phyloP scores from a whole-genome alignment of 1,284 basidiomycete species.

The Sanghuangporus weigelae region DNA sequence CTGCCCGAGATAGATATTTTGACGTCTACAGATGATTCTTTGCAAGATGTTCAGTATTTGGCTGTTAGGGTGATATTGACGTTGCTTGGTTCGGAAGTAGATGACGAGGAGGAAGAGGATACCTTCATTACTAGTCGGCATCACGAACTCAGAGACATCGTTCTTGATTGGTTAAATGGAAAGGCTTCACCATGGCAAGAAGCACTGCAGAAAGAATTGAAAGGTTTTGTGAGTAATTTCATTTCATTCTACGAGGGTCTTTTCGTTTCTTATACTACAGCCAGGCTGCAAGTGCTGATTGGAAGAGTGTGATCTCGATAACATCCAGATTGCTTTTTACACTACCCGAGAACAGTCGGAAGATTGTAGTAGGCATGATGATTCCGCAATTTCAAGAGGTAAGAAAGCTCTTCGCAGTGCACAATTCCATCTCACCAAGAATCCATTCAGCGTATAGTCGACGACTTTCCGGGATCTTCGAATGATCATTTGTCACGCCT shows the following conservation, averaged over 20 bases:
- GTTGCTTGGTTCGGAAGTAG: constrained; percentile 4
- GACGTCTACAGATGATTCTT: constrained; percentile 24
- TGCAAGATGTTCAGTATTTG: constrained; percentile 22
- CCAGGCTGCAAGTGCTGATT: constrained; percentile 39
- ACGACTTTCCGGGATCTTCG: constrained; percentile 43
- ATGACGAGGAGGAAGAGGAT: constrained; percentile 8
- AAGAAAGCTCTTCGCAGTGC: constrained; percentile 21
- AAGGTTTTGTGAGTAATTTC: constrained; percentile 7
- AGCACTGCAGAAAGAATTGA: constrained; percentile 8
- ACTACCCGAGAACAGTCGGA: constrained; percentile 42
- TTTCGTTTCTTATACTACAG: background rate
- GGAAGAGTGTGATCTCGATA: constrained; percentile 36
- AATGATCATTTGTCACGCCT: constrained; percentile 42
- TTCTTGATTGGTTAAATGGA: constrained; percentile 9
- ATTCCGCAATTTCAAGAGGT: constrained; percentile 55
- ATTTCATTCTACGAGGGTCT: background rate
- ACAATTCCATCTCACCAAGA: constrained; percentile 13
- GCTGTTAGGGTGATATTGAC: constrained; percentile 2
- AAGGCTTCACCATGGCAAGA: constrained; percentile 5
- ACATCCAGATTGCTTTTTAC: constrained; percentile 36
- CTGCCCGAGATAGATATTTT: constrained; percentile 43
- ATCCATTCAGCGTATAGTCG: constrained; percentile 35
- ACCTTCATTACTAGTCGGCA: constrained; percentile 4
- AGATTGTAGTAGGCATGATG: constrained; percentile 31
- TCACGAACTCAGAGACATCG: background rate